Conservation (phyloP, 495 filamentous ascomycete genomes). For the Mycothermus thermophilus region DNA sequence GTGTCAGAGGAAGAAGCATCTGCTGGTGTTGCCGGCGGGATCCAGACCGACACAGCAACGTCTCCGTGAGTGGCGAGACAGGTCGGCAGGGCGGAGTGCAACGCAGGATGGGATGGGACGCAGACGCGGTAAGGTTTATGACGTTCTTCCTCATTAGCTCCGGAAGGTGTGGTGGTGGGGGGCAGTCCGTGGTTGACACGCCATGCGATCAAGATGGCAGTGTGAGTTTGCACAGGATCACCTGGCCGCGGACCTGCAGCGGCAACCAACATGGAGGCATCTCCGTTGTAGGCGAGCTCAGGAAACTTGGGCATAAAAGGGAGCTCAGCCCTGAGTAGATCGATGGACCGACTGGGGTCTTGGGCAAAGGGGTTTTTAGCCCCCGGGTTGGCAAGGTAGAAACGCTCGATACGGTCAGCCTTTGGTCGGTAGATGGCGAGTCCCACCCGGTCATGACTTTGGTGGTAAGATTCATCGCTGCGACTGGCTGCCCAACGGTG, state of each 20-base stretch:
- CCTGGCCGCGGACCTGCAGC: slow-evolving; percentile 16
- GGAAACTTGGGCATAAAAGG: slow-evolving; percentile 20
- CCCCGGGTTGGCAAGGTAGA: slow-evolving; percentile 11
- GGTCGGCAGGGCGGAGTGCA: slow-evolving; percentile 14
- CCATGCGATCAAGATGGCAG: slow-evolving; percentile 18
- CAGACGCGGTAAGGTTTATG: slow-evolving; percentile 15
- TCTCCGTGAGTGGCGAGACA: slow-evolving; percentile 14
- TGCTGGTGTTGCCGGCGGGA: slow-evolving; percentile 7
- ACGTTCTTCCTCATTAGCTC: slow-evolving; percentile 5
- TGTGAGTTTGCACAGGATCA: slow-evolving; percentile 7
- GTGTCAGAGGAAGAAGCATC: neutral
- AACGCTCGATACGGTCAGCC: slow-evolving; percentile 16
- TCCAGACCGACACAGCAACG: slow-evolving; percentile 17
- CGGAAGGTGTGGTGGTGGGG: slow-evolving; percentile 5
- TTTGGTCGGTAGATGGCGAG: slow-evolving; percentile 18
- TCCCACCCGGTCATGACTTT: too few relatives aligned
- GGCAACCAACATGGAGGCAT: slow-evolving; percentile 13
- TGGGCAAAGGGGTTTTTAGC: slow-evolving; percentile 16
- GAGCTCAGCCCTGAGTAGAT: slow-evolving; percentile 10
- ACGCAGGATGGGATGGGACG: slow-evolving; percentile 12
- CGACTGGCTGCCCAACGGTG: slow-evolving; percentile 17
- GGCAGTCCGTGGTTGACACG: slow-evolving; percentile 9
- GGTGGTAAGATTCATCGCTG: slow-evolving; percentile 13
- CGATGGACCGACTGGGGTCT: slow-evolving; percentile 14
- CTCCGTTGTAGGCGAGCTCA: slow-evolving; percentile 16